Conservation (phyloP, 352 stramenopile genomes). For the Globisporangium sylvaticum region DNA sequence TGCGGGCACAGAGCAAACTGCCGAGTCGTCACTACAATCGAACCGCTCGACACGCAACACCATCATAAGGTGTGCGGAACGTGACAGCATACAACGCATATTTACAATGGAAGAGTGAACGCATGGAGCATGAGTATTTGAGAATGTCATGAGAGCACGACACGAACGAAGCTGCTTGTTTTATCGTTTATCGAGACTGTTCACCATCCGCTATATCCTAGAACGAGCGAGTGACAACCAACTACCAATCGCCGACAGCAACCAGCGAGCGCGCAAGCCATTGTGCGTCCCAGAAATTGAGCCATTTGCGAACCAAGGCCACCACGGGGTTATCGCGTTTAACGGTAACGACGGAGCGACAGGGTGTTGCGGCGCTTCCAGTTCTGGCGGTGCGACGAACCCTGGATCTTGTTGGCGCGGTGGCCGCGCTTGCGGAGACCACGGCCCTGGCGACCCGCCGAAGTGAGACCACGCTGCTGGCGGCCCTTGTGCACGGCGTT, state of each 20-base stretch:
- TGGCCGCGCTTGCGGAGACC: constrained; percentile 98
- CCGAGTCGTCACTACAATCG: no score
- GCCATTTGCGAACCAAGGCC: constrained; percentile 15
- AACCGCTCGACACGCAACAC: no score
- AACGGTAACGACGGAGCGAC: constrained; percentile 98
- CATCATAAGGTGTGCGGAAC: no score
- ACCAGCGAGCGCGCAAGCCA: not conserved
- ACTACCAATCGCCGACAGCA: constrained; percentile 5
- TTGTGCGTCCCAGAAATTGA: constrained; percentile 6
- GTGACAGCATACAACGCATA: not conserved
- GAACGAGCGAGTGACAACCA: not conserved
- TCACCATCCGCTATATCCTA: constrained; percentile 1
- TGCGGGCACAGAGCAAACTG: no score
- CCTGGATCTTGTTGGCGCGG: constrained; percentile 98
- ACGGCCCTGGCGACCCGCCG: constrained; percentile 94
- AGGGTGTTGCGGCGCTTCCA: constrained; percentile 99
- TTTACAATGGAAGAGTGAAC: not conserved
- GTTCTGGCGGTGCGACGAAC: constrained; percentile 94
- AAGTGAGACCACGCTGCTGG: constrained; percentile 98
- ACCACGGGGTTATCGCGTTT: constrained; percentile 7
- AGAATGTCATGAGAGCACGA: constrained; percentile 15
- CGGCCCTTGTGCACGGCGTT: constrained; percentile 99
- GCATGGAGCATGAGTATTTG: not conserved
- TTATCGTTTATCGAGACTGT: constrained; percentile 5
- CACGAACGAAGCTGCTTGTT: constrained; percentile 12